phyloP scores from a whole-genome alignment of 1,139 yeast species.

The Blastobotrys apis region DNA sequence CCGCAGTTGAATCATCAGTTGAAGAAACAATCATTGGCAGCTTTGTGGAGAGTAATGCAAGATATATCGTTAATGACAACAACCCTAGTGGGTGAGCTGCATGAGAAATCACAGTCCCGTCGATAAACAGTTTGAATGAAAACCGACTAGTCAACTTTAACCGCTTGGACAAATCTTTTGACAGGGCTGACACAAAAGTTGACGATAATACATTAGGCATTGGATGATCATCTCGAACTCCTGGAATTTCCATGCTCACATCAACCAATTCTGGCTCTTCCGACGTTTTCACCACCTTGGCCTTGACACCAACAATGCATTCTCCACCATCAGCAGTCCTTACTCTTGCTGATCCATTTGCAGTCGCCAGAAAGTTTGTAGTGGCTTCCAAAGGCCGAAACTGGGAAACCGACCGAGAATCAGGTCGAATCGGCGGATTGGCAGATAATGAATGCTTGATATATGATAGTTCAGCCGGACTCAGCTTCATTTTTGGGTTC shows the following conservation, averaged over 20 bases:
- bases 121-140: conserved; percentile 71
- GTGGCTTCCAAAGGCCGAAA: conserved; percentile 83
- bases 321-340: conserved; percentile 86
- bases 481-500: conserved; percentile 39
- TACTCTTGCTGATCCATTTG: conserved; percentile 89
- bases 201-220: conserved; percentile 42
- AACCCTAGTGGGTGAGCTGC: conserved; percentile 71
- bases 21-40: conserved; percentile 71
- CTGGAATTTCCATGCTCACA: conserved; percentile 64
- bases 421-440: conserved; percentile 70
- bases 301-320: conserved; percentile 83
- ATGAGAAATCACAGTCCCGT: conserved; percentile 68
- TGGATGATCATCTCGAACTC: conserved; percentile 35
- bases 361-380: conserved; percentile 73
- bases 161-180: conserved; percentile 28
- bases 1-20: conserved; percentile 50
- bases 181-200: conserved; percentile 35
- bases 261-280: conserved; percentile 49
- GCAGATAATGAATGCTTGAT: conserved; percentile 65
- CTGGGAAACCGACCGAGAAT: conserved; percentile 67
- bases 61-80: conserved; percentile 69
- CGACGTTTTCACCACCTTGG: conserved; percentile 65
- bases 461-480: conserved; percentile 84
- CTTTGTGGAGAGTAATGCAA: conserved; percentile 74
- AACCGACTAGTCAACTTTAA: conserved; percentile 68